Percentiles rank a stretch among this genome's conserved stretches.
phyloP scores from a whole-genome alignment of 2,329 filamentous ascomycete genomes.

The Fusarium sacchari region DNA sequence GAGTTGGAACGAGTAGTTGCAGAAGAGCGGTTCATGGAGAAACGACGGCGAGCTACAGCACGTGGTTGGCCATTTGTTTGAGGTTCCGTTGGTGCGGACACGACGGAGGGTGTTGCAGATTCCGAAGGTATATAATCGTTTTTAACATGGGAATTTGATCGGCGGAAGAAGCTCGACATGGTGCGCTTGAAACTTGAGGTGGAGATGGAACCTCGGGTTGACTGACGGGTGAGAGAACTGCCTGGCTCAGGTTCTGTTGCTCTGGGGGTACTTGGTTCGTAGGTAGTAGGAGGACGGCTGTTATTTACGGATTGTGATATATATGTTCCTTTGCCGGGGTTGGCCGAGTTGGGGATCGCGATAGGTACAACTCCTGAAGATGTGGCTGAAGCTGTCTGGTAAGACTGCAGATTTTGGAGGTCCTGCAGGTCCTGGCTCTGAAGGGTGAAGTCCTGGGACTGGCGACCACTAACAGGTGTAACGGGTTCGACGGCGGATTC shows the following conservation, averaged over 20 bases:
- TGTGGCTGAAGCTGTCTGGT: constrained; percentile 33
- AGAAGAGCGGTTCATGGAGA: constrained; percentile 59
- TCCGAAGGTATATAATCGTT: constrained; percentile 38
- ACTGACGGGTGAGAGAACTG: constrained; percentile 51
- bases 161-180: constrained; percentile 61
- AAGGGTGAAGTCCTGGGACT: constrained; percentile 64
- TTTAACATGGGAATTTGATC: constrained; percentile 51
- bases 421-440: constrained; percentile 53
- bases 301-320: constrained; percentile 26
- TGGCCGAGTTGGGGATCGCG: constrained; percentile 28
- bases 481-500: constrained; percentile 69
- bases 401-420: constrained; percentile 42
- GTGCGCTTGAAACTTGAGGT: constrained; percentile 60
- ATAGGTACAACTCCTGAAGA: constrained; percentile 38
- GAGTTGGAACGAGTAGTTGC: constrained; percentile 59
- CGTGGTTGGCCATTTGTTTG: constrained; percentile 46
- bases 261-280: constrained; percentile 36
- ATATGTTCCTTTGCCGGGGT: constrained; percentile 25
- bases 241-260: constrained; percentile 41
- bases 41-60: constrained; percentile 50
- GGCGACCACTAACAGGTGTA: constrained; percentile 67
- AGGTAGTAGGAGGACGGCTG: constrained; percentile 30
- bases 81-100: constrained; percentile 38
- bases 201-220: constrained; percentile 55
- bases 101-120: constrained; percentile 41